Evolutionary conservation across 192 early-diverging fungal species (phyloP), one percentile per base, ranked within the genome.

Genomic region (Coemansia sp.): DNA sequence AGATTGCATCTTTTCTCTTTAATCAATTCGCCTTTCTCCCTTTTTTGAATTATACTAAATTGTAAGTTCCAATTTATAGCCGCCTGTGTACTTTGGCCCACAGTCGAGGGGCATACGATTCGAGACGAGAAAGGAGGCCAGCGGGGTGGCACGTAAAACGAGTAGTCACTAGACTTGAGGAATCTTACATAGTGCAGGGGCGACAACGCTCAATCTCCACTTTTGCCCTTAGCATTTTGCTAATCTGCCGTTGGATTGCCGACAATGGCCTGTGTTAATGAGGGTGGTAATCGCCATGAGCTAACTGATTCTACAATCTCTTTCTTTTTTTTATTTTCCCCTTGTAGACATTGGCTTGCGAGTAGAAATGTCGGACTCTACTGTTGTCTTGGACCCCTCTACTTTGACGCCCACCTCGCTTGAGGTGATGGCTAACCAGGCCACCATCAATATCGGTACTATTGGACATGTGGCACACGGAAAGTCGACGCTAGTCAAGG

Each of bases 391-490:
- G 15, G 81, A 83, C 57, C 73, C 70, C 34, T 58, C 76, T 18
- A 78, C 69, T 65, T 65, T 83, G 57, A 72, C 76, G 58, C 76
- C 76, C 29, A 72, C 67, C 64, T 83, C 81, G 29, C 94, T 93
- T 33, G 96, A 98, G 86, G 97, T 98, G 79, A 99, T 99, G 85
- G 90, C 91, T 11, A 91, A 92, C 66, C 97, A 99, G 87, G 97
- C 97, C 50, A 99, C 97, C 60, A 98, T 99, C 87, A 99, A 99
- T 86, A 99, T 99, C 80, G 97, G 97, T 73, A 99, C 97, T 47
- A 99, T 99, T 83, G 97, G 97, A 49, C 97, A 99, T 85, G 97
- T 99, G 71, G 97, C 97, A 36, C 97, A 99, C 89, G 97, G 97
- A 83, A 99, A 99, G 88, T 98, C 96, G 22, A 98, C 97, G 22